Conservation (phyloP, 1,139 yeast species). For the Sugiyamaella neomexicana region DNA sequence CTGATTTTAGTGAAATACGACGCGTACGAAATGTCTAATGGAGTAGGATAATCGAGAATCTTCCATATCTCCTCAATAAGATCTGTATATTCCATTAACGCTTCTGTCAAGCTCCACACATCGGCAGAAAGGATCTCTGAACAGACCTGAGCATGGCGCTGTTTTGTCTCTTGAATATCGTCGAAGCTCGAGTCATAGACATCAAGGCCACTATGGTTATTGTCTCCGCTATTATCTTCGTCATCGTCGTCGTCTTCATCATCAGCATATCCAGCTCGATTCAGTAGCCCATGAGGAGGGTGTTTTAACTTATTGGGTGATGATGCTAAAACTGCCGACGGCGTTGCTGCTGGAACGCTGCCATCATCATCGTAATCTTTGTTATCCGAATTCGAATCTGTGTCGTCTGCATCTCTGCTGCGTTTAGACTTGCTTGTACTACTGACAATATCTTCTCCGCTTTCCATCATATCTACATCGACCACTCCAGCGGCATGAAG, state of each 20-base stretch:
- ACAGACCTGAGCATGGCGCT: slow-evolving; percentile 79
- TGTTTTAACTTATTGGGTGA: slow-evolving; percentile 11
- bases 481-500: slow-evolving; percentile 11
- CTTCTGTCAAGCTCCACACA: slow-evolving; percentile 92
- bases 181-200: slow-evolving; percentile 34
- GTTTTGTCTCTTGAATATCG: slow-evolving; percentile 40
- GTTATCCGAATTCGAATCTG: slow-evolving; percentile 15
- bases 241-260: slow-evolving; percentile 29
- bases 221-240: slow-evolving; percentile 33
- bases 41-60: slow-evolving; percentile 61
- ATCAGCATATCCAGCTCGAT: slow-evolving; percentile 13
- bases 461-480: slow-evolving; percentile 5
- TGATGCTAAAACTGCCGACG: background rate
- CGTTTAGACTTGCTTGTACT: slow-evolving; percentile 1
- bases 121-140: slow-evolving; percentile 90
- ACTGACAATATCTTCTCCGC: background rate
- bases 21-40: slow-evolving; percentile 73
- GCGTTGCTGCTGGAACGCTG: background rate
- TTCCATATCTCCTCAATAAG: slow-evolving; percentile 76
- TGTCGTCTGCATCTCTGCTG: slow-evolving; percentile 5
- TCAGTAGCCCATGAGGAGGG: background rate
- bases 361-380: slow-evolving; percentile 31
- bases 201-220: slow-evolving; percentile 26
- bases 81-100: slow-evolving; percentile 74
- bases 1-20: slow-evolving; percentile 92